These are phyloP conservation scores for Nemania sp. DNA, from an alignment of 2,329 filamentous ascomycete genomes.

Conservation along the genomic window DNA sequence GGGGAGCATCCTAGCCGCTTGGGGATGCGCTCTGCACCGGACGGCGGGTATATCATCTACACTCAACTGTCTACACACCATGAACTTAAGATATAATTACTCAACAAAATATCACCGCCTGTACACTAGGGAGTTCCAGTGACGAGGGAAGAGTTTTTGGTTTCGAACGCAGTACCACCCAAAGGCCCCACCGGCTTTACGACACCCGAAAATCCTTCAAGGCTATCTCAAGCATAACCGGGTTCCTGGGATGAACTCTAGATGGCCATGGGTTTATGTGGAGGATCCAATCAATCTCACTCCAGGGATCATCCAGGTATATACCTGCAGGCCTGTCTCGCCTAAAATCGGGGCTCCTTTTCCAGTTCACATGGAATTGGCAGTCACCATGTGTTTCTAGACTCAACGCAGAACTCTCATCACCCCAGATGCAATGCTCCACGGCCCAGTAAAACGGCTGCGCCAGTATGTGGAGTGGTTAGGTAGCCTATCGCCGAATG, in stretches of 20 bases:
- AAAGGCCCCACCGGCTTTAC: slow-evolving; percentile 21
- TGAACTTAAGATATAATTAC: no score
- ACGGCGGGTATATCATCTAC: slow-evolving; percentile 10
- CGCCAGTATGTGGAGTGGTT: no score
- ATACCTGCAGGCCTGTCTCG: slow-evolving; percentile 15
- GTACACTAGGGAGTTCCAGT: no score
- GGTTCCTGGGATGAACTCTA: slow-evolving; percentile 22
- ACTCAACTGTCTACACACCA: no score
- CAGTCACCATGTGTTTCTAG: slow-evolving; percentile 2
- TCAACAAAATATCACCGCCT: no score
- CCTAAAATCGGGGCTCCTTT: slow-evolving; percentile 5
- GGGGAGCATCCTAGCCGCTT: background rate
- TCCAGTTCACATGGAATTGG: slow-evolving; percentile 4
- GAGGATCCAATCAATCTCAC: slow-evolving; percentile 4
- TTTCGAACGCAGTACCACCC: slow-evolving; percentile 22
- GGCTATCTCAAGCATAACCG: slow-evolving; percentile 10
- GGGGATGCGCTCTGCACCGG: background rate
- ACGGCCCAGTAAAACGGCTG: no score
- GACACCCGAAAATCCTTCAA: background rate
- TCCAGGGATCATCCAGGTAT: slow-evolving; percentile 22
- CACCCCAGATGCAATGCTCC: slow-evolving; percentile 10
- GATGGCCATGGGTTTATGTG: slow-evolving; percentile 6
- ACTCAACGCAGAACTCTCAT: background rate
- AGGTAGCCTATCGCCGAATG: slow-evolving; percentile 10
- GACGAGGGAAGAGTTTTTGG: slow-evolving; percentile 6